Conservation (phyloP, 495 filamentous ascomycete species). For the Lepidopterella palustris region DNA sequence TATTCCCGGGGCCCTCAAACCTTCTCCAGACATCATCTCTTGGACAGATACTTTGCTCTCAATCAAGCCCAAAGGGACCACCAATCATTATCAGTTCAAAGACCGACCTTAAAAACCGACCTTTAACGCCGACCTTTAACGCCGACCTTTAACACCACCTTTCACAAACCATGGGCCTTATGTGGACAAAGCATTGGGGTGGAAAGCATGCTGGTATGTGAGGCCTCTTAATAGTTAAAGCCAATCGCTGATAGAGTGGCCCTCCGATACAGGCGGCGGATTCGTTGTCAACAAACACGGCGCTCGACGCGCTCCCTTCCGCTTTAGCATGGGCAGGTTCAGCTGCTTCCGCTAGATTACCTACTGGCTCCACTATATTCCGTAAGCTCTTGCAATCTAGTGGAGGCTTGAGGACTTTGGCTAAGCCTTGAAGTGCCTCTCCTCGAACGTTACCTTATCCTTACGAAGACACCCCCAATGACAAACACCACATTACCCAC, state of each 20-base stretch:
- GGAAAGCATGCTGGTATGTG: slow-evolving; percentile 28
- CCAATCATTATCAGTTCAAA: too few relatives aligned
- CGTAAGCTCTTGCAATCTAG: background rate
- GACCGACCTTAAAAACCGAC: too few relatives aligned
- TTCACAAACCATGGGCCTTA: slow-evolving; percentile 25
- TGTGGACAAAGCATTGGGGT: slow-evolving; percentile 33
- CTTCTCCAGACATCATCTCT: too few relatives aligned
- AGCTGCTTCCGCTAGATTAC: slow-evolving; percentile 34
- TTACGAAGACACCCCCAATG: too few relatives aligned
- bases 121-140: background rate
- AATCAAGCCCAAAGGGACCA: too few relatives aligned
- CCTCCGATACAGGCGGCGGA: slow-evolving; percentile 25
- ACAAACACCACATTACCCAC: too few relatives aligned
- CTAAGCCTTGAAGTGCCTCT: too few relatives aligned
- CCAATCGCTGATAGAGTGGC: background rate
- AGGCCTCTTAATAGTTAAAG: background rate
- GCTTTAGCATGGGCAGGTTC: slow-evolving; percentile 36
- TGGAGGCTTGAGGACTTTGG: too few relatives aligned
- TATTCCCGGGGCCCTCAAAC: too few relatives aligned
- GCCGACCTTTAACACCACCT: background rate
- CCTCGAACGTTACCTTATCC: too few relatives aligned
- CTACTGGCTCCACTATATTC: background rate
- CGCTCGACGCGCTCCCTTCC: slow-evolving; percentile 34
- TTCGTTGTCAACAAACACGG: slow-evolving; percentile 39
- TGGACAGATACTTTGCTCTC: too few relatives aligned